Conservation (phyloP, 108 stramenopile genomes). For the Cyclotella sp. region DNA sequence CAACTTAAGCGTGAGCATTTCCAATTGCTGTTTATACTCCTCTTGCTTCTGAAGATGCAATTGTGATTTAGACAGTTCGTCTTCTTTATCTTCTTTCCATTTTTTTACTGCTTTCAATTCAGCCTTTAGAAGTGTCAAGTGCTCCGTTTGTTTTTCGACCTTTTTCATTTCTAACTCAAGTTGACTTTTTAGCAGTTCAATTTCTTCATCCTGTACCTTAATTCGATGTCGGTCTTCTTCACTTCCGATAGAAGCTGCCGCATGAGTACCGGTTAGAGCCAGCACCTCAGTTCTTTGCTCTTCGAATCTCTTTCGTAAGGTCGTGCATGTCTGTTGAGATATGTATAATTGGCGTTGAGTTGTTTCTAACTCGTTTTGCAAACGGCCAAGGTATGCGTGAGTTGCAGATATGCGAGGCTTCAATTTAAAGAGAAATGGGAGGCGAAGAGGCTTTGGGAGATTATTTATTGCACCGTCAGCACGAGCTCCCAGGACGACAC, state of each 20-base stretch:
- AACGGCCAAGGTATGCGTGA: constrained; percentile 38
- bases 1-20: constrained; percentile 40
- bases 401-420: constrained; percentile 38
- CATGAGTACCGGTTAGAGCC: constrained; percentile 7
- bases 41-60: constrained; percentile 25
- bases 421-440: constrained; percentile 21
- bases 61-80: constrained; percentile 8
- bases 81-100: constrained; percentile 28
- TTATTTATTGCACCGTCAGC: background rate
- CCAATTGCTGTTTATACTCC: constrained; percentile 38
- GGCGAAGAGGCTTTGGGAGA: background rate
- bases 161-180: constrained; percentile 38
- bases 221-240: constrained; percentile 24
- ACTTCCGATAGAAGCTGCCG: background rate
- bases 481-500: background rate
- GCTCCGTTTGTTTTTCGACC: constrained; percentile 29
- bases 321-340: constrained; percentile 46
- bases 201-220: constrained; percentile 25
- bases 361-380: constrained; percentile 42
- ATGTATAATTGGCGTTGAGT: constrained; percentile 43
- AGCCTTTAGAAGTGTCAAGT: constrained; percentile 28
- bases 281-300: constrained; percentile 41
- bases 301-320: constrained; percentile 38
- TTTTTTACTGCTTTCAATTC: constrained; percentile 39
- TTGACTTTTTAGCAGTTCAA: constrained; percentile 23